Base-by-base conservation (phyloP, 2,329 filamentous ascomycete genomes). In the Alternaria triticina region DNA sequence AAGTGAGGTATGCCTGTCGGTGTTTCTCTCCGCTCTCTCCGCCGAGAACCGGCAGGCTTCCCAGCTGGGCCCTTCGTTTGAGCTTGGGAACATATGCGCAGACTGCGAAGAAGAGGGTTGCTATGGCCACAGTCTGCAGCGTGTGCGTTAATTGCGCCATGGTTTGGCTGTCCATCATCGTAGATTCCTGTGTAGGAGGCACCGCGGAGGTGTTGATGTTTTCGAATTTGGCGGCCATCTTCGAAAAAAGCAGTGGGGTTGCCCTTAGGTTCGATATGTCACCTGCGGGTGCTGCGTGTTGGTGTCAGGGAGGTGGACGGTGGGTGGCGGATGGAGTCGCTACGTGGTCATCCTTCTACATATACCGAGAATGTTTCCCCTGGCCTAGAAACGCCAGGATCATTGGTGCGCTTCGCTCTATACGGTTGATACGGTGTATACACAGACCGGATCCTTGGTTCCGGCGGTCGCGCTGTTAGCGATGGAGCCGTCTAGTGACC, bases 1-100 rank as follows among this genome's bases (percentile, higher is more conserved):
- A 69, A 2, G 54, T 47, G 8, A 77, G 46, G 13, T 63, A 78
- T 8, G 54, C 59, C n/a, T 69, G 61, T 11, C 74, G 65, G 20
- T 67, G 69, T 46, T 74, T 73, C 54, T 75, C 68, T 33, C 66
- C 58, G 15, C 30, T 54, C 6, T 47, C 50, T 15, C 57, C 61
- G 4, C 61, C 63, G 40, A 74, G 62, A 2, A 61, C 50, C 9
- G 77, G 77, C 11, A 79, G 59, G 45, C 69, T 75, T n/a, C 66
- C 59, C 12, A 79, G 56, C 23, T 78, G 69, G 5, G 61, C 50
- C 23, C 47, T 64, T 57, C 66, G 64, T 17, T 70, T 70, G 49
- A 77, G 36, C 22, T 62, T 75, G 7, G 75, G 70, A 8, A 73
- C 12, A 33, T 66, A 69, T 7, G 69, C 45, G 33, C 65, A 73